phyloP scores from a whole-genome alignment of 2,329 filamentous ascomycete species.

The Pestalotiopsis sp. region DNA sequence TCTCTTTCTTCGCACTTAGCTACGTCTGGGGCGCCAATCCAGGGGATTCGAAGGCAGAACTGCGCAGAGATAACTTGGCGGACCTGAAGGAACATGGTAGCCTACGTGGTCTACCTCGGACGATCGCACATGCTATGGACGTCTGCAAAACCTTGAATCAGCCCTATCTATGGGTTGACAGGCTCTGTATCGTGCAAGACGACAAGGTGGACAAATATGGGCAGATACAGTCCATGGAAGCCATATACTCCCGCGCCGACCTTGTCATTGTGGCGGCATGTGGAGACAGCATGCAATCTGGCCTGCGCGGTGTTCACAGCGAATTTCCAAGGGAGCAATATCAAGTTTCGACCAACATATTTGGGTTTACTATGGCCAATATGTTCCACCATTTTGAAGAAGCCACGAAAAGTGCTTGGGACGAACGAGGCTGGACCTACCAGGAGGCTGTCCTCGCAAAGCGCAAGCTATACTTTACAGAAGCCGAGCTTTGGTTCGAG shows the following conservation, averaged over 20 bases:
- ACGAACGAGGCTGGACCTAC: background rate
- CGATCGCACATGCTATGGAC: background rate
- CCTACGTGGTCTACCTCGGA: background rate
- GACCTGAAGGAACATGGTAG: background rate
- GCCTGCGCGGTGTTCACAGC: background rate
- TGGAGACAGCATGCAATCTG: background rate
- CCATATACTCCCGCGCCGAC: background rate
- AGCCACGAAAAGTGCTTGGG: background rate
- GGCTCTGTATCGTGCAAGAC: background rate
- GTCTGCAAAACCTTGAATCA: background rate
- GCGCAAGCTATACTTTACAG: background rate
- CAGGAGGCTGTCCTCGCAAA: background rate
- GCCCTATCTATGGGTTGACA: background rate
- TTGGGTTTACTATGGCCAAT: background rate
- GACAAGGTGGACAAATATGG: background rate
- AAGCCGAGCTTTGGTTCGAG: background rate
- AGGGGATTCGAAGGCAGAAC: background rate
- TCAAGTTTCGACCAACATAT: background rate
- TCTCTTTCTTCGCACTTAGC: background rate
- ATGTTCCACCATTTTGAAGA: background rate
- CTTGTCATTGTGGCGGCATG: background rate
- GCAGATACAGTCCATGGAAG: background rate
- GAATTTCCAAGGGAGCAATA: background rate
- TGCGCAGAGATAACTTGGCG: background rate
- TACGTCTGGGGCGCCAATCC: background rate